Evolutionary conservation across 352 stramenopile species (phyloP).

Genomic region (Phytophthora litchii): DNA sequence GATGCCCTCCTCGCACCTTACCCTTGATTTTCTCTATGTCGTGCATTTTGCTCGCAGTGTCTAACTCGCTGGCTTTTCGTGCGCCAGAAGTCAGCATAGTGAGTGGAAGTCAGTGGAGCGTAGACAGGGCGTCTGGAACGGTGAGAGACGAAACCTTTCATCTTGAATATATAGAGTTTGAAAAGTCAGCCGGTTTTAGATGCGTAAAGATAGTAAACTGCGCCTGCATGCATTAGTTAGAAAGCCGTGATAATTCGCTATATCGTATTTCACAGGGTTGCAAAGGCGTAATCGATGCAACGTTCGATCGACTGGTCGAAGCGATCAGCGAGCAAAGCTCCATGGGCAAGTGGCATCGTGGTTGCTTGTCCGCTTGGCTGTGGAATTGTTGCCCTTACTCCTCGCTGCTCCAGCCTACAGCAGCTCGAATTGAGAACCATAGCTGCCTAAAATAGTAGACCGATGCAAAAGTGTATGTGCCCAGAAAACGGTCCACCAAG

Average conservation of each 20-base stretch:
- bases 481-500: too few species aligned
- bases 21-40: conserved; percentile 28
- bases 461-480: too few species aligned
- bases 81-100: conserved; percentile 9
- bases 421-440: too few species aligned
- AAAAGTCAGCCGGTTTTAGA: not conserved
- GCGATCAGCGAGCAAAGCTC: conserved; percentile 11
- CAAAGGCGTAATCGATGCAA: not conserved
- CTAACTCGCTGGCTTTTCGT: conserved; percentile 20
- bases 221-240: too few species aligned
- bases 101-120: not conserved
- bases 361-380: not conserved
- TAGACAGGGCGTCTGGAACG: not conserved
- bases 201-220: too few species aligned
- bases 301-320: conserved; percentile 4
- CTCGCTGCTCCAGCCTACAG: too few species aligned
- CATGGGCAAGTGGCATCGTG: not conserved
- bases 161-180: conserved; percentile 3
- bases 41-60: conserved; percentile 30
- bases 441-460: too few species aligned
- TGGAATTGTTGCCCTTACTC: not conserved
- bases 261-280: too few species aligned
- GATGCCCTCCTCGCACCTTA: not conserved
- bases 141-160: not conserved
- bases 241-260: too few species aligned